Conservation (phyloP, 164 flowering plant genomes). For the Kingdonia uniflora region DNA sequence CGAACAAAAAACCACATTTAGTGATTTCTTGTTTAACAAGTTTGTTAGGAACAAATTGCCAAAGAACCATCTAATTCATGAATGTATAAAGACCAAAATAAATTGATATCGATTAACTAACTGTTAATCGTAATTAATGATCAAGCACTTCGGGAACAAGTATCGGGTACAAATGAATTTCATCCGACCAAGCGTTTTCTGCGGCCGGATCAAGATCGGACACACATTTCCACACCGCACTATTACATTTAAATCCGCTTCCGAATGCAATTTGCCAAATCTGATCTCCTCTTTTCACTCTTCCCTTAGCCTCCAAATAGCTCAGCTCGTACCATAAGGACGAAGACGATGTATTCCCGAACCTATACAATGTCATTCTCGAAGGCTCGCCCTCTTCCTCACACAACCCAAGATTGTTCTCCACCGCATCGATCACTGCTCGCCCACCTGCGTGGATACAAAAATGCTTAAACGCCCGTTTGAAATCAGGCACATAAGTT, state of each 20-base stretch:
- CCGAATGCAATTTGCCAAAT: constrained; percentile 16
- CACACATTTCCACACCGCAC: constrained; percentile 17
- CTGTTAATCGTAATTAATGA: neutral
- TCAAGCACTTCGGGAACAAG: constrained; percentile 6
- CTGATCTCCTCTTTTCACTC: constrained; percentile 12
- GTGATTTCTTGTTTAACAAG: no score
- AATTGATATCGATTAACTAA: no score
- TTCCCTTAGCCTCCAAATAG: constrained; percentile 15
- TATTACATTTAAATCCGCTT: constrained; percentile 17
- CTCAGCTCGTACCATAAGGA: constrained; percentile 14
- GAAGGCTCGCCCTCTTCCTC: constrained; percentile 10
- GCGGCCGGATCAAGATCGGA: constrained; percentile 3
- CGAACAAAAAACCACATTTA: no score
- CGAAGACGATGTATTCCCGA: constrained; percentile 17
- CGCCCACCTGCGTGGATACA: constrained; percentile 17
- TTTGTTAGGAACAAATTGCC: no score
- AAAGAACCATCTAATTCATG: no score
- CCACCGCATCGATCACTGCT: constrained; percentile 9
- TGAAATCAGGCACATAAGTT: constrained; percentile 10
- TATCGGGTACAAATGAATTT: constrained; percentile 13
- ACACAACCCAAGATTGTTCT: constrained; percentile 6
- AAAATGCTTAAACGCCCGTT: constrained; percentile 7
- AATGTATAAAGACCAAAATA: no score
- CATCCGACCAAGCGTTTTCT: constrained; percentile 16
- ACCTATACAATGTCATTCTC: constrained; percentile 16